phyloP scores from a whole-genome alignment of 1,284 basidiomycete genomes.

The Sanghuangporus weigelae region DNA sequence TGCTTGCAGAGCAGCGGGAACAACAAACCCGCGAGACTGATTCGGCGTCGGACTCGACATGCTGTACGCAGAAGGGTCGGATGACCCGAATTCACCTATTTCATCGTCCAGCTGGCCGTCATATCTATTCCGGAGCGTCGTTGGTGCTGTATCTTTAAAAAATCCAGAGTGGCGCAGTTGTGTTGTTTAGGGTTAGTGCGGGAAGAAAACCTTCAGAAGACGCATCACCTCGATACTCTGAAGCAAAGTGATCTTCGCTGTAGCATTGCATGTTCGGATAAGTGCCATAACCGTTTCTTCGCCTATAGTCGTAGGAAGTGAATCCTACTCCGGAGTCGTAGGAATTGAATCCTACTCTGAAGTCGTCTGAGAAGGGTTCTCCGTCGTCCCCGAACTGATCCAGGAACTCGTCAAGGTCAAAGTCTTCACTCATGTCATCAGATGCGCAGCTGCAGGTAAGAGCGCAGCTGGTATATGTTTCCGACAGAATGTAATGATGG shows the following conservation, averaged over 20 bases:
- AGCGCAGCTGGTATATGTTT: not conserved
- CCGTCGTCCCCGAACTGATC: slow-evolving; percentile 3
- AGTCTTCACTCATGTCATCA: not conserved
- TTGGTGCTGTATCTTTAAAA: not conserved
- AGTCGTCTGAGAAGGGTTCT: not conserved
- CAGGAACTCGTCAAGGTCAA: not conserved
- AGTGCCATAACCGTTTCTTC: not conserved
- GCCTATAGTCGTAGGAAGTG: not conserved
- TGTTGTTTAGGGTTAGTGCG: not conserved
- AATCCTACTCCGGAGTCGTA: slow-evolving; percentile 4
- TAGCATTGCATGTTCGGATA: not conserved
- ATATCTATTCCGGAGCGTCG: not conserved
- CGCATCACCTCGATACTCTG: not conserved
- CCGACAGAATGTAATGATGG: not conserved
- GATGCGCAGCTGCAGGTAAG: not conserved
- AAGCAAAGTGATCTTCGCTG: not conserved
- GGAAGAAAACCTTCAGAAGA: not conserved
- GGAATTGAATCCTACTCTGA: too few species aligned
- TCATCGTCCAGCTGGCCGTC: not conserved
- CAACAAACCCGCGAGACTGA: not conserved
- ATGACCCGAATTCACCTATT: not conserved
- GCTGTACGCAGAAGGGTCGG: not conserved
- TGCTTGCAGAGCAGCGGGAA: not conserved
- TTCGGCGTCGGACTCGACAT: slow-evolving; percentile 10
- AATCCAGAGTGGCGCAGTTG: not conserved